A percentile compares a stretch with the other conserved stretches of the same genome.
phyloP scores from a whole-genome alignment of 2,329 filamentous ascomycete genomes.

The Zymoseptoria ardabiliae region DNA sequence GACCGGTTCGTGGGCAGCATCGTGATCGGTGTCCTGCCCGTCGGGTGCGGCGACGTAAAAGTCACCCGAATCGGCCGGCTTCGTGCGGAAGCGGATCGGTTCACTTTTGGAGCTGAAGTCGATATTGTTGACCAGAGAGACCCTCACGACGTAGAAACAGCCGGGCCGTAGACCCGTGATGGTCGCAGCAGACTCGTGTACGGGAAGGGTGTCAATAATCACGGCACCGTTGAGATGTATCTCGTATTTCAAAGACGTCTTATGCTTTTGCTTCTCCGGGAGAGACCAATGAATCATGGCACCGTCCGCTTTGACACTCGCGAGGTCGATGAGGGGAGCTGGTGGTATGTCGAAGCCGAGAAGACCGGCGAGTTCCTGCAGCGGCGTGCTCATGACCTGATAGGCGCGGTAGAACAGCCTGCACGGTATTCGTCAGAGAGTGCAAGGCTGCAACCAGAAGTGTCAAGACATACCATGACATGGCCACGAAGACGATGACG shows the following conservation, averaged over 20 bases:
- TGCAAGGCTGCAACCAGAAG: background rate
- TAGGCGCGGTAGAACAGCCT: slow-evolving; percentile 70
- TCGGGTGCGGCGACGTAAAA: slow-evolving; percentile 31
- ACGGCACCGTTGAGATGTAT: slow-evolving; percentile 77
- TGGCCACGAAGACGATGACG: slow-evolving; percentile 14
- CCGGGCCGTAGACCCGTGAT: slow-evolving; percentile 80
- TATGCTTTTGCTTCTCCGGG: slow-evolving; percentile 34
- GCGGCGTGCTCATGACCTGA: slow-evolving; percentile 83
- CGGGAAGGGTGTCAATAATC: slow-evolving; percentile 83
- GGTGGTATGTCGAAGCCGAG: slow-evolving; percentile 91
- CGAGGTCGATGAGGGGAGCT: slow-evolving; percentile 79
- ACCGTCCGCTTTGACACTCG: slow-evolving; percentile 78
- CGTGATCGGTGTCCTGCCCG: slow-evolving; percentile 26
- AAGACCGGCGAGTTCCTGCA: slow-evolving; percentile 76
- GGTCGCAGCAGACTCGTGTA: slow-evolving; percentile 78
- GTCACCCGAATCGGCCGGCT: slow-evolving; percentile 36
- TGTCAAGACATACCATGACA: slow-evolving; percentile 14
- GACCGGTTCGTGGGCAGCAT: slow-evolving; percentile 42
- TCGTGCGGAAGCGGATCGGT: slow-evolving; percentile 74
- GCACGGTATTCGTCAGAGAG: background rate
- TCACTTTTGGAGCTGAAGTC: slow-evolving; percentile 88
- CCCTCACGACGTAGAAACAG: slow-evolving; percentile 87
- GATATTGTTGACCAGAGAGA: slow-evolving; percentile 82
- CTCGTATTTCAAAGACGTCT: slow-evolving; percentile 72
- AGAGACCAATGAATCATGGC: slow-evolving; percentile 86